These are phyloP conservation scores for Cunninghamia lanceolata DNA, from an alignment of 75 land plant species.

Conservation along the genomic window DNA sequence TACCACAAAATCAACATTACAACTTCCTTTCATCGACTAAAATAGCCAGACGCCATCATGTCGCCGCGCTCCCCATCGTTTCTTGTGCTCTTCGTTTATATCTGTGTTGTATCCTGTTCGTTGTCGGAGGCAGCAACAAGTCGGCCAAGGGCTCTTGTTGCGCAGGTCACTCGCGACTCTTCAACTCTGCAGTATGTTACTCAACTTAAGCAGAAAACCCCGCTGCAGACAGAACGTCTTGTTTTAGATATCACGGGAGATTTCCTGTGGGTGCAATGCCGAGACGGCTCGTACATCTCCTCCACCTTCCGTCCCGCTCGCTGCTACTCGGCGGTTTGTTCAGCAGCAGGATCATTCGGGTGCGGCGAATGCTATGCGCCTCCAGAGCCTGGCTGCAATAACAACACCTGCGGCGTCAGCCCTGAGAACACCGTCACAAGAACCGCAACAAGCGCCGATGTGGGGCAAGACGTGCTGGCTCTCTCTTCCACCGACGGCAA, in stretches of 20 bases:
- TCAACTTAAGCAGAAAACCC: conserved; percentile 6
- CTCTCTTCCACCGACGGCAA: conserved; percentile 16
- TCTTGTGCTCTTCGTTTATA: not conserved
- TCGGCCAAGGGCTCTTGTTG: conserved; percentile 6
- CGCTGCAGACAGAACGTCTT: conserved; percentile 7
- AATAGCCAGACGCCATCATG: not conserved
- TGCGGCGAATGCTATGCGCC: conserved; percentile 18
- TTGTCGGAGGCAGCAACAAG: no score
- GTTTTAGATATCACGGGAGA: conserved; percentile 23
- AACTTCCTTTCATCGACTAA: not conserved
- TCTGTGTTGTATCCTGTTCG: not conserved
- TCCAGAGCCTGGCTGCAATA: conserved; percentile 18
- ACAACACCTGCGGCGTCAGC: conserved; percentile 17
- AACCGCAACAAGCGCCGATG: not conserved
- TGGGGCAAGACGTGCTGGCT: conserved; percentile 10
- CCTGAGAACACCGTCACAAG: conserved; percentile 11
- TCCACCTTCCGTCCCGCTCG: conserved; percentile 19
- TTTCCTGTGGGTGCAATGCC: conserved; percentile 25
- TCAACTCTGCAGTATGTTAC: conserved; percentile 24
- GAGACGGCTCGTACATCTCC: not conserved
- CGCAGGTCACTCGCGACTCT: conserved; percentile 21
- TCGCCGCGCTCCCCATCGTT: not conserved
- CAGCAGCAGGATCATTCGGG: not conserved
- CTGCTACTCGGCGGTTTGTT: conserved; percentile 15
- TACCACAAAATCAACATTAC: no score